Conservation (phyloP, 495 filamentous ascomycete genomes). For the Neurospora tetrasperma region DNA sequence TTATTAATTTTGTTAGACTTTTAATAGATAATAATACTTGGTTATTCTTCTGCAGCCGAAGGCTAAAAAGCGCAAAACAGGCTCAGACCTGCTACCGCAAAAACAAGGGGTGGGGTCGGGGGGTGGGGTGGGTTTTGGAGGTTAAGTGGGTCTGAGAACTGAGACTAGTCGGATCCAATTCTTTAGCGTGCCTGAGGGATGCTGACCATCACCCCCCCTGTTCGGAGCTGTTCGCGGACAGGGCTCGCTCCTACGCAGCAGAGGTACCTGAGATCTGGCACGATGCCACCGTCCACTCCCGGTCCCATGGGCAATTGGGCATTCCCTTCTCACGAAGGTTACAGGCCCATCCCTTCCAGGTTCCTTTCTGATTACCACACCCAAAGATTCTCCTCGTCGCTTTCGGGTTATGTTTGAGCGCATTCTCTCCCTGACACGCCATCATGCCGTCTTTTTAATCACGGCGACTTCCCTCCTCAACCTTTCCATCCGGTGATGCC, state of each 20-base stretch:
- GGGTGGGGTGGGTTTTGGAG: too few relatives aligned
- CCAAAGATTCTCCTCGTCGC: constrained; percentile 3
- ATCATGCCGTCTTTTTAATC: neutral
- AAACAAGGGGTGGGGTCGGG: too few relatives aligned
- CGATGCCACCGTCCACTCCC: constrained; percentile 2
- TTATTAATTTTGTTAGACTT: too few relatives aligned
- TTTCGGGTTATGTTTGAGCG: constrained; percentile 2
- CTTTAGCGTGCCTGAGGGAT: neutral
- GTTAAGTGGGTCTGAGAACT: too few relatives aligned
- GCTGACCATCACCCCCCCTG: neutral
- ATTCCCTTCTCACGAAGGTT: neutral
- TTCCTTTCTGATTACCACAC: neutral
- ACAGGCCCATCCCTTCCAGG: neutral
- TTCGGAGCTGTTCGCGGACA: constrained; percentile 1
- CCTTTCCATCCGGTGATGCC: constrained; percentile 6
- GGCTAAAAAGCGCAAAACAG: too few relatives aligned
- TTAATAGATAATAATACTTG: too few relatives aligned
- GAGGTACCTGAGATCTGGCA: constrained; percentile 1
- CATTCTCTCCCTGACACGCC: neutral
- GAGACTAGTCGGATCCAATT: too few relatives aligned
- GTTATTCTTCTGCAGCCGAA: too few relatives aligned
- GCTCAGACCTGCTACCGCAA: too few relatives aligned
- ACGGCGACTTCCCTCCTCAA: neutral
- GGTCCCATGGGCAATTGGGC: neutral
- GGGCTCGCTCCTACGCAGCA: constrained; percentile 1